Evolutionary conservation across 305 asterid genomes (phyloP), one percentile per base, ranked within the genome.

Genomic region (Rubia tinctorum): DNA sequence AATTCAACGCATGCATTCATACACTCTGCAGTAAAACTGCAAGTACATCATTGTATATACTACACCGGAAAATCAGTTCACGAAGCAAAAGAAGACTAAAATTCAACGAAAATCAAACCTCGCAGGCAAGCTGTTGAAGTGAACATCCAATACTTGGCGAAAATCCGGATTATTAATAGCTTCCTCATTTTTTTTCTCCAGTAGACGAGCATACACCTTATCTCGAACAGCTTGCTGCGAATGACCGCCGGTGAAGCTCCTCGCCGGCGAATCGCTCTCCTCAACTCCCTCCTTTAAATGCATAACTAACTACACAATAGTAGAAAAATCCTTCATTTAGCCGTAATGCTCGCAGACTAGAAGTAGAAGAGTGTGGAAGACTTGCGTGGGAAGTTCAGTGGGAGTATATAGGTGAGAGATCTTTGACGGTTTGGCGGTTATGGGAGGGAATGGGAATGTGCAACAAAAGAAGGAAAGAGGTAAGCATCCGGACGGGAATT

Each of bases 181-280:
- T 74, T 91, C 97, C 13, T 83, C 90, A 76, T 90, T 87, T 47
- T 88, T 83, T 72, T 61, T 88, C 84, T 90, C 88, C 14, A 91
- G 44, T 59, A 91, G 81, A 65, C 95, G 93, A 76, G 82, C 83
- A 62, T 88, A 89, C 58, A 91, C 97, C 75, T 94, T 95, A 67
- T 85, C 83, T 80, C 89, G 80, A 42, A 90, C 82, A 64, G 74
- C 88, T 60, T 90, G 88, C 1, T 72, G 77, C 30, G 85, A 87
- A 56, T 82, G 85, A 82, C 91, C 83, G 71, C 91, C 89, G 71
- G 91, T 89, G 77, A 79, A 82, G 82, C 90, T 90, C 88, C 90
- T 85, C 75, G 88, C 90, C 81, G 99, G 98, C 78, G 98, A 91
- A 72, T 95, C 89, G 72, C 96, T 91, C 88, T 91, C 99, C 17